phyloP scores from a whole-genome alignment of 257 asterid genomes.

The Penstemon davidsonii region DNA sequence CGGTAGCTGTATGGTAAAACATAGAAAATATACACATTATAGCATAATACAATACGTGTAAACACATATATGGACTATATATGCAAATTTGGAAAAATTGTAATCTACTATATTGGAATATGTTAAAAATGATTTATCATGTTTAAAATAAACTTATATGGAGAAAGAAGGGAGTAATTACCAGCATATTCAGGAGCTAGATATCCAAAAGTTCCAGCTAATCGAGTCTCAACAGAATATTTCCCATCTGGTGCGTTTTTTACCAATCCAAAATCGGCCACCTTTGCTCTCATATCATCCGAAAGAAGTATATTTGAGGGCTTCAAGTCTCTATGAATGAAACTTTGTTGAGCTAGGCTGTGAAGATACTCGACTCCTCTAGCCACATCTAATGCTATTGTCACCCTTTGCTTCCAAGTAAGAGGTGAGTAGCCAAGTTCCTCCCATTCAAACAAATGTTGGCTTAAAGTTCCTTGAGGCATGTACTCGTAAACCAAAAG shows the following conservation, averaged over 20 bases:
- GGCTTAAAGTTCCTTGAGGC: constrained; percentile 89
- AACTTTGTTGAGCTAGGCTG: constrained; percentile 91
- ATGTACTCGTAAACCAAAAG: constrained; percentile 91
- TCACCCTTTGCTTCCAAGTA: constrained; percentile 84
- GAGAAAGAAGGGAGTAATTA: constrained; percentile 25
- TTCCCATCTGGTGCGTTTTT: constrained; percentile 92
- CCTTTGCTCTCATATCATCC: constrained; percentile 95
- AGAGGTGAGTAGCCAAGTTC: constrained; percentile 61
- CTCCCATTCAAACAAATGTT: constrained; percentile 80
- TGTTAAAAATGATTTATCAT: no score
- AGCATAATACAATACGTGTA: background rate
- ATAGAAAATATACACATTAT: background rate
- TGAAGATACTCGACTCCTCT: constrained; percentile 96
- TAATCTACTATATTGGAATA: background rate
- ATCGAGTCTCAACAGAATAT: constrained; percentile 85
- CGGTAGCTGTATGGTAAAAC: constrained; percentile 63
- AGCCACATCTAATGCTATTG: constrained; percentile 86
- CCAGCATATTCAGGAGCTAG: constrained; percentile 99
- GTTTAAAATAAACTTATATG: constrained; percentile 1
- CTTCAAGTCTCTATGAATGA: constrained; percentile 89
- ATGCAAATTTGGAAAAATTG: background rate
- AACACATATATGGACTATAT: background rate
- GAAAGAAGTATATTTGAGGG: constrained; percentile 88
- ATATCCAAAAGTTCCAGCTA: constrained; percentile 96
- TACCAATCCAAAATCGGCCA: constrained; percentile 93